A percentile compares a stretch with the other conserved stretches of the same genome.
These are phyloP conservation scores for Phytophthora citricola DNA, from an alignment of 352 stramenopile genomes.

Conservation along the genomic window DNA sequence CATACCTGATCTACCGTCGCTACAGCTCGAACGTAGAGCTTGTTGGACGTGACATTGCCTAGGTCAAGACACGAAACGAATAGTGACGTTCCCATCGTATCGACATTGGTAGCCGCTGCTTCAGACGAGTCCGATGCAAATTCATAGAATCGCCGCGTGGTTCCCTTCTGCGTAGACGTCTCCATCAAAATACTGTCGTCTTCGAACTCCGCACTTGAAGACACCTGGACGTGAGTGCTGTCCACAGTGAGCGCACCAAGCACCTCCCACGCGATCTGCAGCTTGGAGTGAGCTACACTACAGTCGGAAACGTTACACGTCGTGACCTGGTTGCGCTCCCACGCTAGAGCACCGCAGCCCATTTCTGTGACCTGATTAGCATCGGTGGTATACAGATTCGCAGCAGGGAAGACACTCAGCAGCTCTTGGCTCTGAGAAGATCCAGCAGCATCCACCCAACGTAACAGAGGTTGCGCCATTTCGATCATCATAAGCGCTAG, in stretches of 20 bases:
- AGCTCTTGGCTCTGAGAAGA: conserved; percentile 25
- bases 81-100: conserved; percentile 70
- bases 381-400: conserved; percentile 50
- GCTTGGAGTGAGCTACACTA: conserved; percentile 43
- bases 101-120: conserved; percentile 40
- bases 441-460: conserved; percentile 58
- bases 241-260: conserved; percentile 80
- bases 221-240: conserved; percentile 73
- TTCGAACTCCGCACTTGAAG: conserved; percentile 58
- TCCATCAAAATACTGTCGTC: conserved; percentile 51
- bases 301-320: conserved; percentile 59
- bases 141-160: conserved; percentile 70
- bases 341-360: conserved; percentile 53
- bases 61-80: conserved; percentile 75
- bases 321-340: conserved; percentile 46
- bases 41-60: conserved; percentile 43
- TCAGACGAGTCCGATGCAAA: conserved; percentile 46
- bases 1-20: conserved; percentile 78
- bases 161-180: conserved; percentile 51
- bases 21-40: conserved; percentile 67
- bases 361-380: conserved; percentile 54
- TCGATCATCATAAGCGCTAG: conserved; percentile 96
- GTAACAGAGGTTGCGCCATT: conserved; percentile 95
- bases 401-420: conserved; percentile 46
- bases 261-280: conserved; percentile 83